Base-by-base conservation (phyloP, 352 stramenopile genomes). In the Phytophthora aleatoria region DNA sequence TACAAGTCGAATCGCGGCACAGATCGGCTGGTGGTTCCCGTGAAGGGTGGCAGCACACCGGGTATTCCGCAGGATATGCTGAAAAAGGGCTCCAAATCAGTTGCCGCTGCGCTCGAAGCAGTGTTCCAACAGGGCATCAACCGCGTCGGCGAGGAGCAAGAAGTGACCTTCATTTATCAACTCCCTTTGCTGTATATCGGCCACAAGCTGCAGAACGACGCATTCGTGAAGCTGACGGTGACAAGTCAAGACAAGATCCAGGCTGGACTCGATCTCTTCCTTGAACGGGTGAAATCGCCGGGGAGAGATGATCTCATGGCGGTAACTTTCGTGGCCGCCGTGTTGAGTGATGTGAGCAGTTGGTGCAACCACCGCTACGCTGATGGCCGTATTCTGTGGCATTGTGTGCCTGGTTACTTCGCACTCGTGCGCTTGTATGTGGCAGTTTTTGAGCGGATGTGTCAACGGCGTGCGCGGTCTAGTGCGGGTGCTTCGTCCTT, bases 371-470 rank as follows among this genome's bases (percentile, higher is more conserved):
- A 84, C 53, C 64, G 68, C 6, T 76, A 77, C 10, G 60, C 69
- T 1, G 69, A 76, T 57, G 64, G 68, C 1, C 51, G 70, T 0
- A 80, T 91, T 42, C 30, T 88, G 28, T 95, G 87, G 87, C 85
- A 93, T 60, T 92, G 81, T 10, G 57, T 95, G 16, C 87, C 87
- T 10, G 87, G 87, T 0, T 95, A 95, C 62, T 91, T 91, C 67
- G 64, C 67, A 38, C 60, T 93, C 20, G 65, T 91, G 13, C 85
- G 81, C 9, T 61, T 89, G 31, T 92, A 89, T 33, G 71, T 90
- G 39, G 72, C 74, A 7, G 65, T 91, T 28, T 94, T 94, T 66
- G 58, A 85, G 55, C 85, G 83, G 30, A 93, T 95, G 77, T 91
- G 83, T 27, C 83, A 91, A 54, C 83, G 87, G 2, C 83, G 87